These are phyloP conservation scores for Pseudogymnoascus destructans DNA, from an alignment of 2,329 filamentous ascomycete genomes.

Conservation along the genomic window DNA sequence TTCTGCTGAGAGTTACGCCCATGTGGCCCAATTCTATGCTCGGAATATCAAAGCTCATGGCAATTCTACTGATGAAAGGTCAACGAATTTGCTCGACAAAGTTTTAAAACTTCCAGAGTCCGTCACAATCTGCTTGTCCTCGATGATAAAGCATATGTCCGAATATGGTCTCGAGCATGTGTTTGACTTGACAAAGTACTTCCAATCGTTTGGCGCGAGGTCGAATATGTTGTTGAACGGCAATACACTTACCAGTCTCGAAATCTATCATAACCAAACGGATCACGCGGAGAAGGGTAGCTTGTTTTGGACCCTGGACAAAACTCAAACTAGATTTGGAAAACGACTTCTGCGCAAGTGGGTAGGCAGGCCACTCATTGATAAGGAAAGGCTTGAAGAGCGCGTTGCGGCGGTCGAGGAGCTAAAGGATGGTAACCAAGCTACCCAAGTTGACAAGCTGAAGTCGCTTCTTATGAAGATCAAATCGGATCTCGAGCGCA, in stretches of 20 bases:
- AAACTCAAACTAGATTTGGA: conserved; percentile 81
- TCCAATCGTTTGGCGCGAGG: conserved; percentile 84
- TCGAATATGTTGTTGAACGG: conserved; percentile 95
- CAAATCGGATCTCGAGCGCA: conserved; percentile 78
- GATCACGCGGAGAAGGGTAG: conserved; percentile 77
- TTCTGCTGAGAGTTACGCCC: conserved; percentile 71
- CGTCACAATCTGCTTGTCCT: conserved; percentile 82
- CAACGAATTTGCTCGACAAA: conserved; percentile 63
- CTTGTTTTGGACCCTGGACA: conserved; percentile 89
- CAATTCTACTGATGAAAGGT: conserved; percentile 38
- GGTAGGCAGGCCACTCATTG: conserved; percentile 81
- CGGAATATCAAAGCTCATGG: conserved; percentile 58
- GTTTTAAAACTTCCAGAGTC: conserved; percentile 74
- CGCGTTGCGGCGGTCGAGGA: conserved; percentile 79
- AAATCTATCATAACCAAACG: conserved; percentile 91
- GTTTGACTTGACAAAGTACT: conserved; percentile 92
- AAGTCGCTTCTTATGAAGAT: conserved; percentile 57
- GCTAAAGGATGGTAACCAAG: conserved; percentile 55
- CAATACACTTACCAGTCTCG: conserved; percentile 83
- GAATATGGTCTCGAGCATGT: conserved; percentile 93
- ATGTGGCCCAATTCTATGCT: conserved; percentile 88
- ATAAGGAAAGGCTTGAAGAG: conserved; percentile 60
- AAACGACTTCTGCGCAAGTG: conserved; percentile 82
- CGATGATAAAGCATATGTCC: conserved; percentile 86
- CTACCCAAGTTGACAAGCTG: conserved; percentile 57